Evolutionary conservation across 2,329 filamentous ascomycete species (phyloP).

Genomic region (Fusarium fracticaudum): DNA sequence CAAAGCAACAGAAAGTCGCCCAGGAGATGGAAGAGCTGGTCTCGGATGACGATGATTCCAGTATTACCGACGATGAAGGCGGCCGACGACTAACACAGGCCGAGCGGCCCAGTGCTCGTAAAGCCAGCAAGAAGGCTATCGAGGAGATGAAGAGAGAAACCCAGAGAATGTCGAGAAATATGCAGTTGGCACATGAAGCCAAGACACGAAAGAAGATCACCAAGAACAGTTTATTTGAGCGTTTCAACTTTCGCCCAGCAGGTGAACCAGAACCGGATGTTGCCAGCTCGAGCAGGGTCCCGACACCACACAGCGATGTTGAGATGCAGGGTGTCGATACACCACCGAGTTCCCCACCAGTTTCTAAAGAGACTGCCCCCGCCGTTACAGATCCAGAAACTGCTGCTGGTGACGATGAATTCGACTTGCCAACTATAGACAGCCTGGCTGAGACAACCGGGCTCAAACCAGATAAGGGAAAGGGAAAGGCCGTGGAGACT

Average conservation of each 20-base stretch:
- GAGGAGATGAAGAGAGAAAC: slow-evolving; percentile 97
- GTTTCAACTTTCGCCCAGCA: slow-evolving; percentile 76
- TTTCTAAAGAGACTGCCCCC: slow-evolving; percentile 44
- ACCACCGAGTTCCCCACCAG: slow-evolving; percentile 76
- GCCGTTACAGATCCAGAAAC: background rate
- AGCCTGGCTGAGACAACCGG: slow-evolving; percentile 46
- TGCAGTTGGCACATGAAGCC: slow-evolving; percentile 90
- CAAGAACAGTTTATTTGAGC: slow-evolving; percentile 82
- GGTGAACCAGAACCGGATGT: slow-evolving; percentile 50
- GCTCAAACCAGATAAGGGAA: slow-evolving; percentile 63
- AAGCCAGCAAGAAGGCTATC: slow-evolving; percentile 92
- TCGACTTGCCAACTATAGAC: slow-evolving; percentile 48
- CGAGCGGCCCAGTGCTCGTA: slow-evolving; percentile 72
- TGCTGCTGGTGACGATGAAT: slow-evolving; percentile 13
- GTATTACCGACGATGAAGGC: slow-evolving; percentile 69
- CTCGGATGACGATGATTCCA: slow-evolving; percentile 54
- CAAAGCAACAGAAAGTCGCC: slow-evolving; percentile 48
- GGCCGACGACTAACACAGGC: slow-evolving; percentile 75
- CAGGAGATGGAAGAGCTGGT: slow-evolving; percentile 49
- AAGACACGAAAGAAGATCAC: slow-evolving; percentile 92
- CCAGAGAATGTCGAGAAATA: slow-evolving; percentile 86
- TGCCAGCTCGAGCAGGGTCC: slow-evolving; percentile 65
- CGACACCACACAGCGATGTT: slow-evolving; percentile 62
- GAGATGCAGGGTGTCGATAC: slow-evolving; percentile 66
- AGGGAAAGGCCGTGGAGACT: slow-evolving; percentile 61